These are phyloP conservation scores for Chenopodium formosanum DNA, from an alignment of 148 eudicot genomes.

Conservation along the genomic window DNA sequence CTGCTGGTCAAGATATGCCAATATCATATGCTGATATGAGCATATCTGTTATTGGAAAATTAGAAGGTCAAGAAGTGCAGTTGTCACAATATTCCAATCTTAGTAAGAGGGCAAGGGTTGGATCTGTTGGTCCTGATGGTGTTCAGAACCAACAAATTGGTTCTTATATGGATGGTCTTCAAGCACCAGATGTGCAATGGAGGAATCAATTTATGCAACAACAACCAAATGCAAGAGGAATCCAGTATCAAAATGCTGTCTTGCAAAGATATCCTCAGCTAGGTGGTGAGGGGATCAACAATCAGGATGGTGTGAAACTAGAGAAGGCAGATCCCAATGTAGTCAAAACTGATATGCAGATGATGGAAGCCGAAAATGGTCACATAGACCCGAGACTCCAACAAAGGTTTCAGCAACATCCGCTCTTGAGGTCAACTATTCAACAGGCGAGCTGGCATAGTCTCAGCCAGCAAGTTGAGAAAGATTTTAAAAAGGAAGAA, in stretches of 20 bases:
- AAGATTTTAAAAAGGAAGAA: slow-evolving; percentile 70
- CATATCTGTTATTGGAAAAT: slow-evolving; percentile 44
- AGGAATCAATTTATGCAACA: slow-evolving; percentile 62
- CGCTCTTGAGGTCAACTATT: slow-evolving; percentile 50
- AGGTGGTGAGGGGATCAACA: slow-evolving; percentile 59
- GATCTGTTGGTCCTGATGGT: slow-evolving; percentile 47
- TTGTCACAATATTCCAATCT: slow-evolving; percentile 44
- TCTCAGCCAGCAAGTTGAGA: slow-evolving; percentile 57
- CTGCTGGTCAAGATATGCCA: slow-evolving; percentile 55
- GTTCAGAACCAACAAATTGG: slow-evolving; percentile 57
- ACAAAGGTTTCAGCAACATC: slow-evolving; percentile 57
- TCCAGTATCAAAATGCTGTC: slow-evolving; percentile 53
- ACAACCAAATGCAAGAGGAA: slow-evolving; percentile 53
- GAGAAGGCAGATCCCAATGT: slow-evolving; percentile 52
- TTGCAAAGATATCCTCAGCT: slow-evolving; percentile 70
- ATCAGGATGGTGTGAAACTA: slow-evolving; percentile 52
- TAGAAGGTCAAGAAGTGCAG: slow-evolving; percentile 73
- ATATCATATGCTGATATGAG: slow-evolving; percentile 48
- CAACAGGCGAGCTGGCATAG: slow-evolving; percentile 61
- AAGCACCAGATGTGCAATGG: slow-evolving; percentile 67
- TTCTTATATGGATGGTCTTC: slow-evolving; percentile 51
- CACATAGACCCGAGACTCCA: slow-evolving; percentile 54
- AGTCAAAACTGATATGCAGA: slow-evolving; percentile 46
- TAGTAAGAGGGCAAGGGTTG: slow-evolving; percentile 58
- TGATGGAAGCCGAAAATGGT: slow-evolving; percentile 49